These are phyloP conservation scores for Candida michaelii DNA, from an alignment of 805 yeast species.

Conservation along the genomic window DNA sequence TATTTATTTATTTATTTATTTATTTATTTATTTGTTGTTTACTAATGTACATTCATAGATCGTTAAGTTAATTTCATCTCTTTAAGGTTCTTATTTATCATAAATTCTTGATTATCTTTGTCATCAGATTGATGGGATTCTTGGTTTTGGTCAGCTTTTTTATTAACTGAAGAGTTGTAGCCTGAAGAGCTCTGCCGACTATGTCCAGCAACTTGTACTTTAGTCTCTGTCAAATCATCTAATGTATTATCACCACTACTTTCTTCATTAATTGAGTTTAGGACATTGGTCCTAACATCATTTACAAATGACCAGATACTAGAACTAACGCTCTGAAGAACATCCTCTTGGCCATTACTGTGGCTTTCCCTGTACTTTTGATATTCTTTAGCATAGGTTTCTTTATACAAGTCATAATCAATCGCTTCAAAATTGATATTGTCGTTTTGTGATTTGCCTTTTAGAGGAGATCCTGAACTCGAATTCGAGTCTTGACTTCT, in stretches of 20 bases:
- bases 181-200: too few relatives aligned
- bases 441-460: not conserved
- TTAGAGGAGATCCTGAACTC: not conserved
- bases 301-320: constrained; percentile 46
- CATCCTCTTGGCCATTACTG: constrained; percentile 26
- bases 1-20: not conserved
- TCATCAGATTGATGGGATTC: too few relatives aligned
- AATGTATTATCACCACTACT: not conserved
- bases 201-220: not conserved
- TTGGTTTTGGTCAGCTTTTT: too few relatives aligned
- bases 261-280: constrained; percentile 14
- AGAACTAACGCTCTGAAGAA: constrained; percentile 41
- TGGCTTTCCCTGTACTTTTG: constrained; percentile 27
- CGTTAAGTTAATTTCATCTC: not conserved
- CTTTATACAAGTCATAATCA: constrained; percentile 2
- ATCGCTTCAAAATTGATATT: not conserved
- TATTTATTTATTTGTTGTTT: not conserved
- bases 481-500: constrained; percentile 1
- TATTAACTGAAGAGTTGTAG: too few relatives aligned
- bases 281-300: constrained; percentile 38
- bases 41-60: not conserved
- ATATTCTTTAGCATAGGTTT: constrained; percentile 16
- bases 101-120: too few relatives aligned
- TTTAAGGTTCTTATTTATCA: not conserved
- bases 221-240: not conserved